These are phyloP conservation scores for Ochetophila trinervis DNA, from an alignment of 306 rosid species.

Conservation along the genomic window DNA sequence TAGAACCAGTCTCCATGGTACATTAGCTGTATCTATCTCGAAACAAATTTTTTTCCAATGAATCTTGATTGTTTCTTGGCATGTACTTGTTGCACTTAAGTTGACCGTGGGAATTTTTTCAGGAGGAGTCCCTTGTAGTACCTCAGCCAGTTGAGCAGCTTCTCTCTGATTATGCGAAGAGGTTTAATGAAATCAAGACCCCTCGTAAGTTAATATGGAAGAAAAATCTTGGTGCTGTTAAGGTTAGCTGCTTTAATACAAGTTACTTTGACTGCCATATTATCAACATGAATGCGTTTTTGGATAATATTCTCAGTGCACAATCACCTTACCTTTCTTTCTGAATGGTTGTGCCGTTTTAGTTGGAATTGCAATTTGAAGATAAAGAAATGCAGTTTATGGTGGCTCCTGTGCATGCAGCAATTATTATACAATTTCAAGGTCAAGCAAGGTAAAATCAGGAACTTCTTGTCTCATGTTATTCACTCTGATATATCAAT, in stretches of 20 bases:
- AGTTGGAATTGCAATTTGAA: conserved; percentile 94
- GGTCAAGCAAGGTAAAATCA: conserved; percentile 57
- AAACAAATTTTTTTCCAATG: conserved; percentile 3
- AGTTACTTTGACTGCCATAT: not conserved
- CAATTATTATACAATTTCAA: conserved; percentile 81
- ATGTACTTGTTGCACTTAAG: conserved; percentile 8
- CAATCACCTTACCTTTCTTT: not conserved
- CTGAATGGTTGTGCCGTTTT: conserved; percentile 17
- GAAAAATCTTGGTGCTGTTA: conserved; percentile 88
- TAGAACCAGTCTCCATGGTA: not conserved
- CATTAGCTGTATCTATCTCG: not conserved
- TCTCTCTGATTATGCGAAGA: conserved; percentile 77
- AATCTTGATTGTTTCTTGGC: conserved; percentile 11
- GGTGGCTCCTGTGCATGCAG: conserved; percentile 83
- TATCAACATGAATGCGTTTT: not conserved
- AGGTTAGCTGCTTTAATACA: conserved; percentile 46
- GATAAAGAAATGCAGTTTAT: conserved; percentile 76
- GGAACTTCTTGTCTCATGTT: conserved; percentile 13
- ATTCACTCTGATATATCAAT: conserved; percentile 7
- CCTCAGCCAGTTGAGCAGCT: conserved; percentile 74
- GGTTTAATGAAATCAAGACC: conserved; percentile 90
- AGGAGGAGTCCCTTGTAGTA: conserved; percentile 76
- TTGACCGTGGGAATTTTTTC: conserved; percentile 37
- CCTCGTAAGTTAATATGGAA: conserved; percentile 96
- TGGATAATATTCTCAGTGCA: not conserved